Evolutionary conservation across 768 basidiomycete species (phyloP).

Genomic region (Phlebiopsis gigantea): DNA sequence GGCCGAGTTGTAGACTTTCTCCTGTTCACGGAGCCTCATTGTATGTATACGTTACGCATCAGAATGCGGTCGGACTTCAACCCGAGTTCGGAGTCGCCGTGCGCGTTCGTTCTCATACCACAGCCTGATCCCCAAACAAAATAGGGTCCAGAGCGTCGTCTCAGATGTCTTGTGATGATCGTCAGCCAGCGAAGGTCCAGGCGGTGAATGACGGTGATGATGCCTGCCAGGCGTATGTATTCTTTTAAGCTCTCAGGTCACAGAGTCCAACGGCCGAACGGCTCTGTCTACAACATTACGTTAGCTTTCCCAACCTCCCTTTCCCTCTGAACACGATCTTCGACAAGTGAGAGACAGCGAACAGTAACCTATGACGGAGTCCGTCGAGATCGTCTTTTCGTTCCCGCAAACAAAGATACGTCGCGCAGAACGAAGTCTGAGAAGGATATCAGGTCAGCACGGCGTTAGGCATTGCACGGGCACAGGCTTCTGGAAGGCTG

Average conservation of each 20-base stretch:
- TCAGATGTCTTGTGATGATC: not conserved
- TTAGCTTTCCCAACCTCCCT: not conserved
- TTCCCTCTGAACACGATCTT: not conserved
- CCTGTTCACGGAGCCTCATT: not conserved
- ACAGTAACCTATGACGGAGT: not conserved
- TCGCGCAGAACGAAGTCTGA: not conserved
- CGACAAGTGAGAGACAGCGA: not conserved
- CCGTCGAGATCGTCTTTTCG: not conserved
- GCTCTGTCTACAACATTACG: not conserved
- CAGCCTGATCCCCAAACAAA: not conserved
- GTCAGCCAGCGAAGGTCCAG: not conserved
- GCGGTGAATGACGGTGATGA: constrained; percentile 4
- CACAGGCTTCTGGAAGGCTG: not conserved
- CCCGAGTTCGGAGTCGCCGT: too few relatives aligned
- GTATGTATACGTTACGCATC: not conserved
- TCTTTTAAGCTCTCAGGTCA: not conserved
- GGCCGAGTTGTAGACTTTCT: constrained; percentile 65
- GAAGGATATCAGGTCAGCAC: not conserved
- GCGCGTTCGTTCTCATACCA: too few relatives aligned
- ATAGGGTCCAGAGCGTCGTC: not conserved
- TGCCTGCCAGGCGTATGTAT: not conserved
- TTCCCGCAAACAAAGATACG: not conserved
- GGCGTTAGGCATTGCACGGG: not conserved
- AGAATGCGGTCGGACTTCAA: not conserved
- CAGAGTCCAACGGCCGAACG: not conserved